These are phyloP conservation scores for Chlorencoelia australis DNA, from an alignment of 2,329 filamentous ascomycete genomes.

Conservation along the genomic window DNA sequence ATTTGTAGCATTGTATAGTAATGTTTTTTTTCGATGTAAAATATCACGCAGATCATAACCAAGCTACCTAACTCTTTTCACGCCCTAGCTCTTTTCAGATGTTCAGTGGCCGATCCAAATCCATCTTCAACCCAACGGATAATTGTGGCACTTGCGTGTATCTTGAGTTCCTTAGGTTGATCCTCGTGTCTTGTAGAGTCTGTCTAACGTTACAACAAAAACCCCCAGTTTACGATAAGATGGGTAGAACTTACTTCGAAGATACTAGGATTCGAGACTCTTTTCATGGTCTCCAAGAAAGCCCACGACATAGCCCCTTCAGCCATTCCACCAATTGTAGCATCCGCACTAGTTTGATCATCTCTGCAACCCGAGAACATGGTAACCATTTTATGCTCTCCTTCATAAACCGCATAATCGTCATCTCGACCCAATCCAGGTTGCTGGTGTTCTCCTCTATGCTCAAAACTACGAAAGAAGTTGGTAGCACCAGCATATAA, in stretches of 20 bases:
- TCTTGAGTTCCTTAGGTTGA: slow-evolving; percentile 19
- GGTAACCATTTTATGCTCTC: slow-evolving; percentile 31
- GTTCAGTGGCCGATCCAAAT: slow-evolving; percentile 11
- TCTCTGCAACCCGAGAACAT: slow-evolving; percentile 33
- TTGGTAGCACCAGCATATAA: slow-evolving; percentile 41
- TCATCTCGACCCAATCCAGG: slow-evolving; percentile 37
- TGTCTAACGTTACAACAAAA: slow-evolving; percentile 5
- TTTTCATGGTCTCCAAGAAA: slow-evolving; percentile 28
- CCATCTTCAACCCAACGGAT: slow-evolving; percentile 18
- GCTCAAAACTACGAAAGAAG: slow-evolving; percentile 43
- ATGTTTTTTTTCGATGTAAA: too few relatives aligned
- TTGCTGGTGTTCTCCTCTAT: slow-evolving; percentile 34
- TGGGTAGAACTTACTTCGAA: slow-evolving; percentile 22
- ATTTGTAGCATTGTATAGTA: too few relatives aligned
- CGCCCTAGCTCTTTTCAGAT: too few relatives aligned
- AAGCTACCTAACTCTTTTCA: too few relatives aligned
- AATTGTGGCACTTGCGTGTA: slow-evolving; percentile 27
- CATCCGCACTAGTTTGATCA: slow-evolving; percentile 32
- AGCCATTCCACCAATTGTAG: slow-evolving; percentile 27
- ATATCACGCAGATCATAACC: too few relatives aligned
- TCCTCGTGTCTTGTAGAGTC: slow-evolving; percentile 24
- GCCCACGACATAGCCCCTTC: slow-evolving; percentile 33
- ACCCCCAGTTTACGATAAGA: neutral
- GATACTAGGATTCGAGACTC: slow-evolving; percentile 26
- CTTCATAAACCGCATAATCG: slow-evolving; percentile 31